Base-by-base conservation (phyloP, 768 basidiomycete genomes). In the Cantharellus anzutake region DNA sequence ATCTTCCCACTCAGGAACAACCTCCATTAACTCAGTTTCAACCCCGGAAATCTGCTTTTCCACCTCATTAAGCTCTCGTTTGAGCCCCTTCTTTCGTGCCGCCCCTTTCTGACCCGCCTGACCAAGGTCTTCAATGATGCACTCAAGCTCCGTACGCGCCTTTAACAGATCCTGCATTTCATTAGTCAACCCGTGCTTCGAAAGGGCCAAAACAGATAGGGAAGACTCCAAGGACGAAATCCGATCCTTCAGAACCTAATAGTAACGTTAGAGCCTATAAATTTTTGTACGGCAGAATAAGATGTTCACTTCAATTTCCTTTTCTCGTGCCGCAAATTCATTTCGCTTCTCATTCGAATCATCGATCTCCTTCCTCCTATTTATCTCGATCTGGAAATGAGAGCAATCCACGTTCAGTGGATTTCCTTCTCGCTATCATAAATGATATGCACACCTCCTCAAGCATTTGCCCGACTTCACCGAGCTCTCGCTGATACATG, bases 121-220 rank as follows among this genome's bases (percentile, higher is more conserved):
- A 11, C 76, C 78, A 38, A 93, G 76, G 67, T 98, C 96, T 3
- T 76, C 76, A 50, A 98, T 76, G 20, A 79, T 74, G 65, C 92
- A 94, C 64, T 90, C 81, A 20, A 97, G 73, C 67, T 96, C 88
- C 2, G 92, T 94, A 34, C 83, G 79, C 0, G 84, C 75, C 35
- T 88, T 81, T 51, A 91, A 76, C 48, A 92, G 81, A 65, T 98
- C 94, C 2, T 83, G 83, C 58, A 96, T 77, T 67, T 99, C 94
- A 14, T 78, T 70, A 64, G 88, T 86, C 2, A 81, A 78, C 57
- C 92, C 88, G 63, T 81, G 76, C 16, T 86, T 83, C 2, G 82
- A 80, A 40, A 85, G 73, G 5, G 73, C 71, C 57, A 84, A 74
- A 3, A 86, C 82, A n/a, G 86, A 81, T 3, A 86, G 73, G 2